Percentiles rank a stretch among this genome's conserved stretches.
Evolutionary conservation across 352 stramenopile species (phyloP).

Genomic region (Pythium dissotocum): DNA sequence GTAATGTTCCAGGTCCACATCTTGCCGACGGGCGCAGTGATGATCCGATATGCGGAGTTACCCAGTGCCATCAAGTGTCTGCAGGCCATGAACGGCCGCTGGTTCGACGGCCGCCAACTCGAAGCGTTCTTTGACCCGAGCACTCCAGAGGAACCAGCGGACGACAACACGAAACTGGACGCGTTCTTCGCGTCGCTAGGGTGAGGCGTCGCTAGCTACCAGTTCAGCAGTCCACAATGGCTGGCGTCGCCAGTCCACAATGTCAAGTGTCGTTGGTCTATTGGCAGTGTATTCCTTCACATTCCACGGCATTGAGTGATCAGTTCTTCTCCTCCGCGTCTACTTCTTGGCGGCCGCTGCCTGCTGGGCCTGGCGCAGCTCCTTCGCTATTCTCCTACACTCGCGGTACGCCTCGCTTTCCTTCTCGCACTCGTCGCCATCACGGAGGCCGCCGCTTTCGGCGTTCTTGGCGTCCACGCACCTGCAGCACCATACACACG

Average conservation of each 20-base stretch:
- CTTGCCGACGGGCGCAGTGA: slow-evolving; percentile 54
- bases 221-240: no score
- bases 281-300: background rate
- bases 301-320: background rate
- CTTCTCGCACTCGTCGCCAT: slow-evolving; percentile 46
- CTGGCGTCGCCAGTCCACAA: no score
- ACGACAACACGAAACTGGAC: slow-evolving; percentile 72
- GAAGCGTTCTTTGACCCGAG: slow-evolving; percentile 59
- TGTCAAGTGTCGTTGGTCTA: no score
- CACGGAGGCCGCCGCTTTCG: slow-evolving; percentile 36
- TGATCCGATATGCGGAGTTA: slow-evolving; percentile 59
- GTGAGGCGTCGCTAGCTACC: background rate
- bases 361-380: slow-evolving; percentile 28
- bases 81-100: slow-evolving; percentile 75
- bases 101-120: slow-evolving; percentile 77
- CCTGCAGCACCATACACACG: slow-evolving; percentile 11
- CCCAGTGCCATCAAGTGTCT: slow-evolving; percentile 67
- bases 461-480: slow-evolving; percentile 41
- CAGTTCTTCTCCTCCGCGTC: background rate
- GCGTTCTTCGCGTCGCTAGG: slow-evolving; percentile 76
- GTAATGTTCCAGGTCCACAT: slow-evolving; percentile 49
- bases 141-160: slow-evolving; percentile 52
- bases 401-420: slow-evolving; percentile 43
- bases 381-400: slow-evolving; percentile 36
- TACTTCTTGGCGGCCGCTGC: slow-evolving; percentile 13